Base-by-base conservation (phyloP, 768 basidiomycete genomes). In the Lactarius sanguifluus region DNA sequence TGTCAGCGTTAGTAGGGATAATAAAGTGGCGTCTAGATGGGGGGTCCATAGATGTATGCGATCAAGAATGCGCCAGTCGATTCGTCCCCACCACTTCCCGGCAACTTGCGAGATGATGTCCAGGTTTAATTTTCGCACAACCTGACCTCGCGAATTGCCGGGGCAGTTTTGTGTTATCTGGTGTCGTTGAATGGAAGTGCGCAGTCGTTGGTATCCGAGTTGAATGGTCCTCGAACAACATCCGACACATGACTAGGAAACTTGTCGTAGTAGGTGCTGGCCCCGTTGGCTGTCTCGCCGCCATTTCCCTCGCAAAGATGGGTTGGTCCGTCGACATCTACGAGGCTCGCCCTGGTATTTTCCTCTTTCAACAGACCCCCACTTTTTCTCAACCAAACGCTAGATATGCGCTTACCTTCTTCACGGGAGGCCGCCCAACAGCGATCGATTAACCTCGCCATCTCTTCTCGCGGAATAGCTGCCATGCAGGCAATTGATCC, bases 371-470 rank as follows among this genome's bases (percentile, higher is more conserved):
- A 68, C 57, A 36, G 38, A 25, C 50, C n/a, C 47, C 25, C 23
- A 7, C 61, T 59, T 47, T 57, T 57, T 50, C 34, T 38, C 47
- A 38, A 45, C 52, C 61, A 12, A 32, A 30, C 32, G 15, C 38
- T 69, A 94, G 92, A 94, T 79, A 80, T 90, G 71, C 87, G 92
- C 55, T 82, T 90, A 60, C 83, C 87, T 36, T 84, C 87, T 36
- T 88, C 89, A 58, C 88, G 85, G 75, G 81, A 82, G 55, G 81
- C 79, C 62, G 78, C 83, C 34, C 85, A 87, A 73, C 90, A 92
- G 74, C 86, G 96, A 64, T 97, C 95, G 64, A 97, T 98, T 78
- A 98, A 98, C 79, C 82, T 98, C 62, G 96, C 95, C 32, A 93
- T 98, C 66, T 98, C 96, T 23, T 88, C 94, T 65, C 87, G 96